Percentiles rank a stretch among this genome's conserved stretches.
Conservation (phyloP, 352 stramenopile genomes). For the Salisapilia sapeloensis region DNA sequence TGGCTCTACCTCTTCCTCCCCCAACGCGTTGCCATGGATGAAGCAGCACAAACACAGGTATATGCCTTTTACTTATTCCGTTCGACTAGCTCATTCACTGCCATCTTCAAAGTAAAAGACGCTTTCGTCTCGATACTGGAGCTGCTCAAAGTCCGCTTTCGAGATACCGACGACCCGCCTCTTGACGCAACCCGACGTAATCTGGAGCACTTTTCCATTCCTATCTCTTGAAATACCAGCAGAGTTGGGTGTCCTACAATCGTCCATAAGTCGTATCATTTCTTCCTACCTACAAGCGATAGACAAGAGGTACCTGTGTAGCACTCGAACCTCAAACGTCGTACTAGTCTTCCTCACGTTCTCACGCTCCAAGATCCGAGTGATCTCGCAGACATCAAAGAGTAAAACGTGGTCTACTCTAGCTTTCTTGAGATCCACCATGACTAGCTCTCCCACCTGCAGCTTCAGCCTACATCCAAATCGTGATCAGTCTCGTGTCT, state of each 20-base stretch:
- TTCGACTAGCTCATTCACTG: constrained; percentile 3
- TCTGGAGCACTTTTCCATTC: constrained; percentile 23
- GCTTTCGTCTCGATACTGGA: constrained; percentile 57
- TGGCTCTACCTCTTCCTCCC: constrained; percentile 71
- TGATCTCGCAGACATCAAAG: constrained; percentile 68
- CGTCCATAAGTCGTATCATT: background rate
- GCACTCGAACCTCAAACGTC: constrained; percentile 37
- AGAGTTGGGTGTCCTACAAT: constrained; percentile 29
- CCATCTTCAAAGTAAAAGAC: constrained; percentile 55
- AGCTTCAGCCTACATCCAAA: constrained; percentile 31
- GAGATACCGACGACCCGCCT: constrained; percentile 48
- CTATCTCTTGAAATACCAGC: constrained; percentile 16
- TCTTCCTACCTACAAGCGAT: background rate
- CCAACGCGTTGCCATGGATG: constrained; percentile 35
- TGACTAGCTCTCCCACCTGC: constrained; percentile 47
- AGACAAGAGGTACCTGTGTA: constrained; percentile 26
- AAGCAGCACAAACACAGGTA: constrained; percentile 7
- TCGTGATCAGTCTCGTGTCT: too few species aligned
- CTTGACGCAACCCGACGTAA: constrained; percentile 45
- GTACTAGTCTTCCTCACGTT: constrained; percentile 7
- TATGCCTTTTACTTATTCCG: constrained; percentile 3
- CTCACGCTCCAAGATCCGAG: constrained; percentile 27
- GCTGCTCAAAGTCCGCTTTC: constrained; percentile 29
- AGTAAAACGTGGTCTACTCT: constrained; percentile 51
- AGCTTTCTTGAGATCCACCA: constrained; percentile 40